These are phyloP conservation scores for Colletotrichum eleusines DNA, from an alignment of 2,329 filamentous ascomycete genomes.

Conservation along the genomic window DNA sequence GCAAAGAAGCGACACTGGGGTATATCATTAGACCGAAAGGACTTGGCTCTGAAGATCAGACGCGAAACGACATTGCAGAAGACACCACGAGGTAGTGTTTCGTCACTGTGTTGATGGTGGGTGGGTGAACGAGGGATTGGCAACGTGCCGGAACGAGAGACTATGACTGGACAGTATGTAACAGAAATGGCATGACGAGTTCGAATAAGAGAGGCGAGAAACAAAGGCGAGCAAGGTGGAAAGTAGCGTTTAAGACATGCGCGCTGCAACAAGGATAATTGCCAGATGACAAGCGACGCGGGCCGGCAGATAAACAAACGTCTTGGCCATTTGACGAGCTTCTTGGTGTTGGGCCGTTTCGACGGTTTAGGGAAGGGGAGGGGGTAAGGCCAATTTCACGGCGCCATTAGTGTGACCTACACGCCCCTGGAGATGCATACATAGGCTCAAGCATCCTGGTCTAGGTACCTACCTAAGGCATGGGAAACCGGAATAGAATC, in stretches of 20 bases:
- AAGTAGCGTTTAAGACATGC: slow-evolving; percentile 13
- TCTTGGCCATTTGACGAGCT: slow-evolving; percentile 18
- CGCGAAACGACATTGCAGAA: slow-evolving; percentile 33
- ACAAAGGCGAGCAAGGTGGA: neutral
- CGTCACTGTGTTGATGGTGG: slow-evolving; percentile 15
- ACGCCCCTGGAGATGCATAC: neutral
- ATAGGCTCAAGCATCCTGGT: slow-evolving; percentile 6
- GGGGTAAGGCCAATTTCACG: slow-evolving; percentile 14
- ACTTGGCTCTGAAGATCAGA: neutral
- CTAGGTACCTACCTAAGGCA: no score
- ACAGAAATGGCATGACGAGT: slow-evolving; percentile 15
- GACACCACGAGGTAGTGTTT: slow-evolving; percentile 29
- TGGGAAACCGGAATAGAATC: neutral
- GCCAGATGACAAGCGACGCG: slow-evolving; percentile 13
- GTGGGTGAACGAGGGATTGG: slow-evolving; percentile 27
- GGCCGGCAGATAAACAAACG: slow-evolving; percentile 18
- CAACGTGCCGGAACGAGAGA: slow-evolving; percentile 35
- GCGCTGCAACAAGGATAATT: neutral
- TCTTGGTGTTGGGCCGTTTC: slow-evolving; percentile 35
- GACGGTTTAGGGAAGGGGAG: no score
- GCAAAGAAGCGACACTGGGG: slow-evolving; percentile 1
- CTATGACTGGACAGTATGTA: slow-evolving; percentile 30
- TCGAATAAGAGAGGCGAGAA: neutral
- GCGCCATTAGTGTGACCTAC: slow-evolving; percentile 7
- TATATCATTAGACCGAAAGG: slow-evolving; percentile 5